Conservation (phyloP, 2,329 filamentous ascomycete genomes). For the Pseudocercospora vitis region DNA sequence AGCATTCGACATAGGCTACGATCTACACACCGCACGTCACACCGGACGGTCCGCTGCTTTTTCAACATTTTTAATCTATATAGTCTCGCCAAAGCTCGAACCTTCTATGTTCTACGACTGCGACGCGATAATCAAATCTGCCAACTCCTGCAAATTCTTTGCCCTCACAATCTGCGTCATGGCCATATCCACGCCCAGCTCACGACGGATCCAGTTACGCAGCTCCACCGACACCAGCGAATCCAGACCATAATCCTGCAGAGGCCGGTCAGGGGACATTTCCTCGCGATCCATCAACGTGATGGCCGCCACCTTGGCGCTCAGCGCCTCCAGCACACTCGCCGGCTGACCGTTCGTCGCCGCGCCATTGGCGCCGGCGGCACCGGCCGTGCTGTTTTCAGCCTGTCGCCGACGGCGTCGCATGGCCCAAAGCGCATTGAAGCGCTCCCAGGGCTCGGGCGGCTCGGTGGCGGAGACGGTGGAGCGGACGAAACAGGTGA, state of each 20-base stretch:
- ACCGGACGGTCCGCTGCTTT: too few species aligned
- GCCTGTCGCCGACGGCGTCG: not conserved
- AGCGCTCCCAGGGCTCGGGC: not conserved
- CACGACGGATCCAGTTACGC: conserved; percentile 2
- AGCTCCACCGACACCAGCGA: conserved; percentile 11
- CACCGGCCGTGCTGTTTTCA: not conserved
- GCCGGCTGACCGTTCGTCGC: not conserved
- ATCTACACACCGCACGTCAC: too few species aligned
- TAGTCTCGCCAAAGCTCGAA: too few species aligned
- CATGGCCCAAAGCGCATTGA: not conserved
- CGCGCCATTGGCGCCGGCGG: not conserved
- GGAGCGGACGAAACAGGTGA: too few species aligned
- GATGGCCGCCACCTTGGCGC: not conserved
- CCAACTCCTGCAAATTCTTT: not conserved
- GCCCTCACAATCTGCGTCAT: not conserved
- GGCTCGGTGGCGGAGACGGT: not conserved
- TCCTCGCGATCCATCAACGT: not conserved
- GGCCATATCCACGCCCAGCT: conserved; percentile 1
- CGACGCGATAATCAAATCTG: too few species aligned
- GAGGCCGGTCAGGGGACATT: not conserved
- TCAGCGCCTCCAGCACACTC: not conserved
- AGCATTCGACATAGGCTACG: too few species aligned
- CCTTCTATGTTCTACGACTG: too few species aligned
- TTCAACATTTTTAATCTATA: too few species aligned
- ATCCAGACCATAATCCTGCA: conserved; percentile 2